Conservation (phyloP, 202 grass and related monocot species). For the Elaeis oleifera region DNA sequence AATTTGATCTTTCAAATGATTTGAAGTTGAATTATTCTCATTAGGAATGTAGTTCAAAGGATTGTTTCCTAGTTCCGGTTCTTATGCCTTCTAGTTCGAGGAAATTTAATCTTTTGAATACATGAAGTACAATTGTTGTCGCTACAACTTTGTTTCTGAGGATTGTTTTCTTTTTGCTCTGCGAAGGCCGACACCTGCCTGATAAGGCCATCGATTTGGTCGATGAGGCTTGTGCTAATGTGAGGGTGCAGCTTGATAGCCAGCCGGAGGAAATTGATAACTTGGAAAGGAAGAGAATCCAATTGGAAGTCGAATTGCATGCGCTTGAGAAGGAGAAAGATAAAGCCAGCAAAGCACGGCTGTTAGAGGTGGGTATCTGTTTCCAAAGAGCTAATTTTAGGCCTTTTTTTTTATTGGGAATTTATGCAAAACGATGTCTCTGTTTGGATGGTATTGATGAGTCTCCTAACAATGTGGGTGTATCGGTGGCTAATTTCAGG, state of each 20-base stretch:
- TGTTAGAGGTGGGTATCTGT: constrained; percentile 36
- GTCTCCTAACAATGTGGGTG: too few species aligned
- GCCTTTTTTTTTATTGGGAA: too few species aligned
- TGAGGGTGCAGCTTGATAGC: constrained; percentile 28
- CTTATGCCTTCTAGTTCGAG: not conserved
- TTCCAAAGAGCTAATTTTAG: too few species aligned
- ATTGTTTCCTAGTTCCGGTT: too few species aligned
- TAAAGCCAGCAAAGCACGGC: constrained; percentile 84
- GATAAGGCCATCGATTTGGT: constrained; percentile 64
- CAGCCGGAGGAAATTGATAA: constrained; percentile 93
- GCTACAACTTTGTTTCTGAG: not conserved
- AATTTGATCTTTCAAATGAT: too few species aligned
- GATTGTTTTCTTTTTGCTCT: not conserved
- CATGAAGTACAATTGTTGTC: too few species aligned
- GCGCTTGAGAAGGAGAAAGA: constrained; percentile 98
- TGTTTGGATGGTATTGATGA: too few species aligned
- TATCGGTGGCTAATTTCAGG: constrained; percentile 18
- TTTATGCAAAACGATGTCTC: too few species aligned
- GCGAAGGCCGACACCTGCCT: constrained; percentile 43
- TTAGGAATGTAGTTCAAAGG: too few species aligned
- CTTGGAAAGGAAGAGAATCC: constrained; percentile 87
- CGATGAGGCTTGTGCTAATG: constrained; percentile 56
- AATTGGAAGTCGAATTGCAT: constrained; percentile 84
- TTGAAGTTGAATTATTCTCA: too few species aligned
- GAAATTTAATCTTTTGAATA: not conserved